Percentiles rank a stretch among this genome's conserved stretches.
Evolutionary conservation across 257 asterid genomes (phyloP).

Genomic region (Craterostigma plantagineum): DNA sequence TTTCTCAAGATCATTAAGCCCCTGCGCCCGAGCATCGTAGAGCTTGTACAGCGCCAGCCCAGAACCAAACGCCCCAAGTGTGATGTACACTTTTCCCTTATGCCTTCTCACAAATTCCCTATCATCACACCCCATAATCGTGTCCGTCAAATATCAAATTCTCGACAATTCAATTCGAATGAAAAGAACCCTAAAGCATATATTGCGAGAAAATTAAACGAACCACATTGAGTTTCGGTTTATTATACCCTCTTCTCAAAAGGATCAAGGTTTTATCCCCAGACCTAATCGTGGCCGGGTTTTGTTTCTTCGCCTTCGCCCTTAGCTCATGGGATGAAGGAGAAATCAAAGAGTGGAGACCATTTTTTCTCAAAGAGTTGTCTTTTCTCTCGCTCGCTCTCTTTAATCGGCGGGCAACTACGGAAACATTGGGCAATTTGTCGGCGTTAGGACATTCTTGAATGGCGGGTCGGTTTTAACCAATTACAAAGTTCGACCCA

Average conservation of each 20-base stretch:
- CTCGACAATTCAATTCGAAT: too few species aligned
- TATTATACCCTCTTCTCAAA: conserved; percentile 7
- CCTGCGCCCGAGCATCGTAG: conserved; percentile 43
- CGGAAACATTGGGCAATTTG: too few species aligned
- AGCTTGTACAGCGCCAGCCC: conserved; percentile 68
- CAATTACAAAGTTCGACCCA: too few species aligned
- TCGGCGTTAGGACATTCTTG: too few species aligned
- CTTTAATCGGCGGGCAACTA: too few species aligned
- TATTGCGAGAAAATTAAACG: conserved; percentile 12
- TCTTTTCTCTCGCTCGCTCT: too few species aligned
- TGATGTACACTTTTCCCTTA: conserved; percentile 64
- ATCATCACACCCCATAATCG: conserved; percentile 1
- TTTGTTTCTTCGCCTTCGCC: conserved; percentile 8
- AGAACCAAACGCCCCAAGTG: conserved; percentile 75
- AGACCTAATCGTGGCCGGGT: conserved; percentile 16
- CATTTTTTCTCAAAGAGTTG: too few species aligned
- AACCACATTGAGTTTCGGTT: conserved; percentile 45
- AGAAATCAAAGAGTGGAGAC: too few species aligned
- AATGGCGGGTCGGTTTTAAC: too few species aligned
- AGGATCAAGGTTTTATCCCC: conserved; percentile 5
- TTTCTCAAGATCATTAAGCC: conserved; percentile 54
- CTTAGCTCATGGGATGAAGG: too few species aligned
- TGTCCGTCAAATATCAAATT: conserved; percentile 4
- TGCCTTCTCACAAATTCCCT: conserved; percentile 94
- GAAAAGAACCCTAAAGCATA: too few species aligned